Percentiles rank a stretch among this genome's conserved stretches.
Evolutionary conservation across 2,329 filamentous ascomycete genomes (phyloP).

Genomic region (Penicillium sp.): DNA sequence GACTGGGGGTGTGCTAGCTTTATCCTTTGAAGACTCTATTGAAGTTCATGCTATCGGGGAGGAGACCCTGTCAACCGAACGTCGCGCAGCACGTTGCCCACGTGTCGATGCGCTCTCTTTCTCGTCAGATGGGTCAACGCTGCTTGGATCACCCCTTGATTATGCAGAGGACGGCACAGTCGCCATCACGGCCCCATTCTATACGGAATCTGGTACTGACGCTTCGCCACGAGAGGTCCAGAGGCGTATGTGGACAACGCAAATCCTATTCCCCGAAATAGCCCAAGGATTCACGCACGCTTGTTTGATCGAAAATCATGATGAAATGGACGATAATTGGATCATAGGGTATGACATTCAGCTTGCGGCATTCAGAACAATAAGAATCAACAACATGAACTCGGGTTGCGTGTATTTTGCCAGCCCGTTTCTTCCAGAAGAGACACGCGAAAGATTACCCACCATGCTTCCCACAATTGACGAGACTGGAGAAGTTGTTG

Average conservation of each 20-base stretch:
- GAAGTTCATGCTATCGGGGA: constrained; percentile 75
- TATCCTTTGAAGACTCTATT: constrained; percentile 83
- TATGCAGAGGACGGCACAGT: constrained; percentile 67
- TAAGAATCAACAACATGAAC: constrained; percentile 69
- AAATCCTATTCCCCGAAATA: constrained; percentile 79
- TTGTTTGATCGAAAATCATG: constrained; percentile 57
- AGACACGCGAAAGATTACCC: constrained; percentile 61
- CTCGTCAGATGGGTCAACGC: constrained; percentile 73
- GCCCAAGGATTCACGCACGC: constrained; percentile 76
- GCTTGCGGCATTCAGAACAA: constrained; percentile 74
- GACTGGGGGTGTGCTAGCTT: constrained; percentile 75
- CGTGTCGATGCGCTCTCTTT: constrained; percentile 72
- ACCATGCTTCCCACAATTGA: constrained; percentile 68
- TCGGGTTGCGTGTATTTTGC: constrained; percentile 79
- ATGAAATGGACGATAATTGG: constrained; percentile 65
- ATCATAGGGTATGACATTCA: constrained; percentile 74
- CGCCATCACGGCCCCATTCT: constrained; percentile 75
- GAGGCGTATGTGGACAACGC: constrained; percentile 78
- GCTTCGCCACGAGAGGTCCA: constrained; percentile 57
- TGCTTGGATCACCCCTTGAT: constrained; percentile 70
- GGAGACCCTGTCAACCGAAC: constrained; percentile 62
- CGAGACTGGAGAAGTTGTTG: constrained; percentile 68
- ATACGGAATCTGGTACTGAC: constrained; percentile 58
- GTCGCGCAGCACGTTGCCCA: constrained; percentile 75
- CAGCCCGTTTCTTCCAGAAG: constrained; percentile 54